Evolutionary conservation across 441 rosid species (phyloP), one percentile per base, ranked within the genome.

Genomic region (California macrophylla): DNA sequence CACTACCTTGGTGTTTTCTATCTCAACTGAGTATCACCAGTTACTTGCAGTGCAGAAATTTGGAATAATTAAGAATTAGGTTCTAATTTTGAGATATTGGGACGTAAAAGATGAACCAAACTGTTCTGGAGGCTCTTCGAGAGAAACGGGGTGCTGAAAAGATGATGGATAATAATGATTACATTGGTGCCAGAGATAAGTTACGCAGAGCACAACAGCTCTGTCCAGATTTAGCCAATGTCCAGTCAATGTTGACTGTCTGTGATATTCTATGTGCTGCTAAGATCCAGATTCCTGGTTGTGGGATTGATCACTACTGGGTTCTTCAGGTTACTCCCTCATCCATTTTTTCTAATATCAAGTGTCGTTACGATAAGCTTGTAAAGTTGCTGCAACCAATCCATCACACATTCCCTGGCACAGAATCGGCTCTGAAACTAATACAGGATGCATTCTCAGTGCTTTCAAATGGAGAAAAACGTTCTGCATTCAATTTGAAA

Each of bases 321-420:
- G 68, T 77, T n/a, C 77, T 73, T 66, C 77, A 73, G 74, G 71
- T 73, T 42, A 26, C 42, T 15, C 77, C 77, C 52, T 66, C 77
- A 6, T 28, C 74, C 61, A 50, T 69, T 8, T 24, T 12, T 8
- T 8, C 47, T 28, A 38, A 21, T 38, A 67, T 77, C 38, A 23
- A 28, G 24, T 15, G 30, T 20, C 77, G 58, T 21, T 74, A 67
- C 54, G 67, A 66, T 63, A 77, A 73, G 64, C 67, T 77, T 38
- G 60, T 62, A 42, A 30, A 45, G n/a, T 40, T 67, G 67, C 69
- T 77, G 74, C 77, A 70, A 47, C 69, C 74, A n/a, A 54, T 73
- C 66, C 64, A 40, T 26, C 45, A 21, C 26, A 54, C 18, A 1
- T 73, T 70, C 64, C 74, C 69, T 12, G 75, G 74, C 15, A 64